Evolutionary conservation across 306 rosid species (phyloP), one percentile per base, ranked within the genome.

Genomic region (Begonia fuchsioides): DNA sequence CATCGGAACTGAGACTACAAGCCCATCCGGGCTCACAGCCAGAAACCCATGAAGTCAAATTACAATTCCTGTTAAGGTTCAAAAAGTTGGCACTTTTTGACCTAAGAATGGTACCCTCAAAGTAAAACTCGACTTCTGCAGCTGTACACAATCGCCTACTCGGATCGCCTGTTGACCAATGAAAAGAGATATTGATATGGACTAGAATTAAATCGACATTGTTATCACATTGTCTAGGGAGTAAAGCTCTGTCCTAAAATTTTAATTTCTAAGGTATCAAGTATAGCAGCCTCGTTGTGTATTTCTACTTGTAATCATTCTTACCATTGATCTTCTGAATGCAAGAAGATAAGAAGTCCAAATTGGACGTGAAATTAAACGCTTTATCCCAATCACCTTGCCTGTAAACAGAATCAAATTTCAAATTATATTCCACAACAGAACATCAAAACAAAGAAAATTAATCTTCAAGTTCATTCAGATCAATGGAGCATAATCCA

Each of bases 11-110:
- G 38, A 63, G 59, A 65, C 86, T 67, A 41, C 98, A 92, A 15
- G 96, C 95, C 94, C 98, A 92, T 60, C 98, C 98, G 11, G 98
- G 98, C 74, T 92, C 96, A 19, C 98, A 92, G 14, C 98, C 94
- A 44, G 94, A 43, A 55, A 76, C 73, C 98, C 98, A 92, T 18
- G 94, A 67, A 52, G 96, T 70, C 60, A 92, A 75, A 77, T 92
- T 92, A 68, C 98, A 92, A 54, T 92, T 92, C 75, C 55, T 74
- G 63, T 85, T 92, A 47, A 81, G 96, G 66, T 63, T 82, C 62
- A 85, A 60, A 54, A 79, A 82, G 64, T 68, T 73, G 62, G 72
- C 75, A 67, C 35, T 26, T 26, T 26, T 26, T 26, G 87, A 59
- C 43, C 49, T 51, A 54, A 62, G 74, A 56, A 82, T 71, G 39